phyloP scores from a whole-genome alignment of 805 yeast genomes.

The Candida stauntonica region DNA sequence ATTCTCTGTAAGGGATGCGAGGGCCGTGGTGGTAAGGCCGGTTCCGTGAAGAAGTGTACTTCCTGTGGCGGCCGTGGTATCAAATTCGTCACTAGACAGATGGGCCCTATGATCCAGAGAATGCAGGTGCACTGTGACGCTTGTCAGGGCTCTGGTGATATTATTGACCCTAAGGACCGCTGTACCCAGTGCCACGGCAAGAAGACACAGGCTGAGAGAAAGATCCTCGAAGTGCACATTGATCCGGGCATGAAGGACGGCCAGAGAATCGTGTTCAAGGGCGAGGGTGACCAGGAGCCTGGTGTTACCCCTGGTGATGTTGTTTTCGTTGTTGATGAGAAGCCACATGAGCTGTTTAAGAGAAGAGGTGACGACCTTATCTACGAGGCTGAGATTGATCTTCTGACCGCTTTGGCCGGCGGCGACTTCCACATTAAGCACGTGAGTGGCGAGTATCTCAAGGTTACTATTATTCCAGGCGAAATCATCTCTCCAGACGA shows the following conservation, averaged over 20 bases:
- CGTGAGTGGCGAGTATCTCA: slow-evolving; percentile 86
- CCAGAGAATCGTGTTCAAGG: slow-evolving; percentile 83
- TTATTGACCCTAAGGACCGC: slow-evolving; percentile 78
- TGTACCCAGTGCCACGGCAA: slow-evolving; percentile 87
- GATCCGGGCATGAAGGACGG: slow-evolving; percentile 98
- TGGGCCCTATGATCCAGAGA: slow-evolving; percentile 99
- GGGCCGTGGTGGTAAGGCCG: slow-evolving; percentile 95
- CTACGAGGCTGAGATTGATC: slow-evolving; percentile 82
- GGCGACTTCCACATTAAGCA: slow-evolving; percentile 88
- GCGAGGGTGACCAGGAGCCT: slow-evolving; percentile 98
- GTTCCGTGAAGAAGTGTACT: slow-evolving; percentile 80
- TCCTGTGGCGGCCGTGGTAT: slow-evolving; percentile 90
- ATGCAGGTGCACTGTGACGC: slow-evolving; percentile 91
- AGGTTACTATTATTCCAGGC: slow-evolving; percentile 81
- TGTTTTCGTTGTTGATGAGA: slow-evolving; percentile 84
- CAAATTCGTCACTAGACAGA: slow-evolving; percentile 89
- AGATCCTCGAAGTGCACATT: slow-evolving; percentile 88
- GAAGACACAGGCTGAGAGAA: slow-evolving; percentile 82
- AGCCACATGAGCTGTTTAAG: slow-evolving; percentile 74
- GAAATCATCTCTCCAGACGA: slow-evolving; percentile 86
- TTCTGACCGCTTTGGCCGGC: slow-evolving; percentile 94
- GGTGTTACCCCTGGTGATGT: slow-evolving; percentile 96
- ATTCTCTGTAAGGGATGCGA: slow-evolving; percentile 83
- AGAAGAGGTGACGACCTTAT: slow-evolving; percentile 88
- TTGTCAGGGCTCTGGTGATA: slow-evolving; percentile 91